phyloP scores from a whole-genome alignment of 306 rosid species.

The Coriaria nepalensis region DNA sequence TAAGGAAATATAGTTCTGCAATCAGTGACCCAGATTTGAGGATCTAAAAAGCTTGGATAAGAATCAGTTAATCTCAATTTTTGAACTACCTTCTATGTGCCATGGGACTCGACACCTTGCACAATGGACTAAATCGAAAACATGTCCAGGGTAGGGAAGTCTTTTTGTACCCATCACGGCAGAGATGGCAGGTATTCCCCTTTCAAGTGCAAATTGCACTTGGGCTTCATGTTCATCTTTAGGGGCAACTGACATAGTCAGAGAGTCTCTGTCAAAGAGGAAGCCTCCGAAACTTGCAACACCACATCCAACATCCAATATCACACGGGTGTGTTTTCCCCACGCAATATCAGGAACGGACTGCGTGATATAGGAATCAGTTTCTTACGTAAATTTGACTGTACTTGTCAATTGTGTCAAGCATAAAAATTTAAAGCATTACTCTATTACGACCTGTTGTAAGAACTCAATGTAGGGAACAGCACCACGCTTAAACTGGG shows the following conservation, averaged over 20 bases:
- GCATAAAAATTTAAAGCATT: no score
- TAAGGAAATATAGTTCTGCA: neutral
- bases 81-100: slow-evolving; percentile 82
- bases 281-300: slow-evolving; percentile 99
- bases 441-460: slow-evolving; percentile 32
- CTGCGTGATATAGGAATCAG: slow-evolving; percentile 32
- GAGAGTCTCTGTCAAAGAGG: slow-evolving; percentile 79
- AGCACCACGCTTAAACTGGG: slow-evolving; percentile 92
- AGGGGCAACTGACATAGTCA: slow-evolving; percentile 91
- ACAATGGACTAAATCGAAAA: slow-evolving; percentile 77
- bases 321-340: slow-evolving; percentile 82
- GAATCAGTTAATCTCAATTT: neutral
- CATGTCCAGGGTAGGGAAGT: slow-evolving; percentile 84
- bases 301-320: slow-evolving; percentile 97
- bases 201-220: slow-evolving; percentile 97
- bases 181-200: slow-evolving; percentile 94
- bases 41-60: no score
- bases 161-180: slow-evolving; percentile 98
- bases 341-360: slow-evolving; percentile 66
- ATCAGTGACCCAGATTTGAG: no score
- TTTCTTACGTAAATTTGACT: no score
- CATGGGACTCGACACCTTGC: slow-evolving; percentile 99
- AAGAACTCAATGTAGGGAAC: slow-evolving; percentile 90
- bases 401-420: no score
- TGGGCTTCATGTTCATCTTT: slow-evolving; percentile 99